Percentiles rank a stretch among this genome's conserved stretches.
Conservation (phyloP, 2,329 filamentous ascomycete species). For the Akanthomyces uredinophilus region DNA sequence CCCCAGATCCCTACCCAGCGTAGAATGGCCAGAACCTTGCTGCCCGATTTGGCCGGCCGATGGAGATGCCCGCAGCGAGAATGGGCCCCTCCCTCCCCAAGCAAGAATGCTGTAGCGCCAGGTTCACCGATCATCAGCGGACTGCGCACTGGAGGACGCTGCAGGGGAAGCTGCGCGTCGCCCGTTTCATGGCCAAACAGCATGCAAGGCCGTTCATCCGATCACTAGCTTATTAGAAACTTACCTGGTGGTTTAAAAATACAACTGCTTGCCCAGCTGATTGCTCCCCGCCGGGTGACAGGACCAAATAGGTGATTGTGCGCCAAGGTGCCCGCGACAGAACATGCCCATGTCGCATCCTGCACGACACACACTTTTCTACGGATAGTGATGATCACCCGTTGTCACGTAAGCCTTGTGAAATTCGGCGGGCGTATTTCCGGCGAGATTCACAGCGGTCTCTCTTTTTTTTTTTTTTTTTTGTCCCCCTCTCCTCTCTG, state of each 20-base stretch:
- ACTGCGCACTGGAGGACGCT: not conserved
- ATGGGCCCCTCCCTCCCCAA: not conserved
- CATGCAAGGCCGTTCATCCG: not conserved
- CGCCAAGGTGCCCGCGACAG: not conserved
- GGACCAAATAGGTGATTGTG: not conserved
- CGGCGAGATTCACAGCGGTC: not conserved
- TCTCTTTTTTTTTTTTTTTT: not conserved
- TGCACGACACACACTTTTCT: not conserved
- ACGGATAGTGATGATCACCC: not conserved
- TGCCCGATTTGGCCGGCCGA: not conserved
- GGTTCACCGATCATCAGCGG: not conserved
- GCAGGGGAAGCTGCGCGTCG: not conserved
- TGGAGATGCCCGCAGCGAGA: not conserved
- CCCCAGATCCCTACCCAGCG: not conserved
- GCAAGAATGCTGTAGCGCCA: not conserved
- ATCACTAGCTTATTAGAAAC: not conserved
- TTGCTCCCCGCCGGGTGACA: not conserved
- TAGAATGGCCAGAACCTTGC: not conserved
- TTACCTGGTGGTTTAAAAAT: not conserved
- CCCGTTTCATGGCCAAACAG: not conserved
- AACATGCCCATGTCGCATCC: not conserved
- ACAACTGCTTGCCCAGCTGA: not conserved
- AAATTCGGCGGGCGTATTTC: not conserved
- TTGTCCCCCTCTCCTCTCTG: not conserved
- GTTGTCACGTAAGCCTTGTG: not conserved